Percentiles rank a stretch among this genome's conserved stretches.
phyloP scores from a whole-genome alignment of 148 eudicot genomes.

The Limonium bicolor region DNA sequence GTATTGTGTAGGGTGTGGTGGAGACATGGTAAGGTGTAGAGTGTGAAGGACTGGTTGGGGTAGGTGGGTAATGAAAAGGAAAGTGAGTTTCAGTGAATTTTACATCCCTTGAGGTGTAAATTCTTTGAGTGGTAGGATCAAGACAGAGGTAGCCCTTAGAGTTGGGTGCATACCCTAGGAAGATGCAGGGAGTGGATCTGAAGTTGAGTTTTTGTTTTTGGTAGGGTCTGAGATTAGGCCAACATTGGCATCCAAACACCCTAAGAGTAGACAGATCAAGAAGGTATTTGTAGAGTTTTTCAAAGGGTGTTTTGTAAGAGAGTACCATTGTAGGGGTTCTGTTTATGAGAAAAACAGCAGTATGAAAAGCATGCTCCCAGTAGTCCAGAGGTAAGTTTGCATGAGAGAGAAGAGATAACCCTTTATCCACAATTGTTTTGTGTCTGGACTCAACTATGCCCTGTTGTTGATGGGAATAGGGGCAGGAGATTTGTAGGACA shows the following conservation, averaged over 20 bases:
- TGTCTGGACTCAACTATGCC: no score
- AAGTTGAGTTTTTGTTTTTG: neutral
- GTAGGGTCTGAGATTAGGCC: neutral
- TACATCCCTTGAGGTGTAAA: no score
- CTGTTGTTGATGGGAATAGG: neutral
- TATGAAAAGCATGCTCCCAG: neutral
- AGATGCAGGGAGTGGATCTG: neutral
- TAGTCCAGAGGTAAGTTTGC: neutral
- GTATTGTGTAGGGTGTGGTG: no score
- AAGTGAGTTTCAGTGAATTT: no score
- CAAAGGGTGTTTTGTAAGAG: neutral
- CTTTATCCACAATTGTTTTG: neutral
- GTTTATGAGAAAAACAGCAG: neutral
- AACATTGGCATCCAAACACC: neutral
- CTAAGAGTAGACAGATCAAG: neutral
- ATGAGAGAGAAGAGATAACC: neutral
- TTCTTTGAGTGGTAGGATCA: no score
- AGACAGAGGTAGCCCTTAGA: neutral
- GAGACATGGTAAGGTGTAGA: no score
- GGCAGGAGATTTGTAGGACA: neutral
- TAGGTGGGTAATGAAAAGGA: no score
- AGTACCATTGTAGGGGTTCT: neutral
- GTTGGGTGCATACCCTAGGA: neutral
- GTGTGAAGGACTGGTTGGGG: no score
- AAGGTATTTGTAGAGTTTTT: neutral